phyloP scores from a whole-genome alignment of 441 rosid species.

The Melianthus villosus region DNA sequence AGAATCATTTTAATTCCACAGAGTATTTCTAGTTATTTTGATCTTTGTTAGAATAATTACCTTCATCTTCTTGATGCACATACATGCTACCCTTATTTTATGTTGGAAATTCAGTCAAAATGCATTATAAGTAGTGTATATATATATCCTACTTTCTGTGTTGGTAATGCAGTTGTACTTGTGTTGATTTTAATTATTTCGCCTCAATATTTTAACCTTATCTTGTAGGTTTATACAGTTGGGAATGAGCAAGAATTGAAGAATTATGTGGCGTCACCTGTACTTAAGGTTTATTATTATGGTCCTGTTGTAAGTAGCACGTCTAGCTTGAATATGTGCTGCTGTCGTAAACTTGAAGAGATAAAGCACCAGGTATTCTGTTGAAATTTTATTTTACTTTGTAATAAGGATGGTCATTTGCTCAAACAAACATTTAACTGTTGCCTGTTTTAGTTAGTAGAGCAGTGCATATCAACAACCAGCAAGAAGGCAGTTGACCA shows the following conservation, averaged over 20 bases:
- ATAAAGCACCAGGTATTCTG: constrained; percentile 44
- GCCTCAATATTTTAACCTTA: neutral
- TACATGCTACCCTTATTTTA: too few species aligned
- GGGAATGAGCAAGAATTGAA: constrained; percentile 52
- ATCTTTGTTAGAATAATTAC: too few species aligned
- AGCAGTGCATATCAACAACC: constrained; percentile 53
- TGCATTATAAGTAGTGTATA: too few species aligned
- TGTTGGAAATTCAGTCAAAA: too few species aligned
- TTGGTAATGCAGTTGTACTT: too few species aligned
- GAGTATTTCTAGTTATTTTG: too few species aligned
- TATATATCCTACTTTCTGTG: too few species aligned
- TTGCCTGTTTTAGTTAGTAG: constrained; percentile 16
- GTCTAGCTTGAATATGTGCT: constrained; percentile 18
- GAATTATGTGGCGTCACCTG: constrained; percentile 54
- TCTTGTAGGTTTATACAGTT: constrained; percentile 60
- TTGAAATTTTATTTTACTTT: constrained; percentile 9
- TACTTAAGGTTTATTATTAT: constrained; percentile 42
- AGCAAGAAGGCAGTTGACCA: constrained; percentile 29
- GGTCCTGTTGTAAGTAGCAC: constrained; percentile 34
- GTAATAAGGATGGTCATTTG: constrained; percentile 10
- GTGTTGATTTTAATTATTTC: too few species aligned
- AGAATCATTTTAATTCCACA: too few species aligned
- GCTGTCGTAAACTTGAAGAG: constrained; percentile 28
- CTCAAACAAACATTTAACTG: constrained; percentile 9
- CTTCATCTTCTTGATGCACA: too few species aligned